phyloP scores from a whole-genome alignment of 345 rosid genomes.

The Eucalyptus grandis region DNA sequence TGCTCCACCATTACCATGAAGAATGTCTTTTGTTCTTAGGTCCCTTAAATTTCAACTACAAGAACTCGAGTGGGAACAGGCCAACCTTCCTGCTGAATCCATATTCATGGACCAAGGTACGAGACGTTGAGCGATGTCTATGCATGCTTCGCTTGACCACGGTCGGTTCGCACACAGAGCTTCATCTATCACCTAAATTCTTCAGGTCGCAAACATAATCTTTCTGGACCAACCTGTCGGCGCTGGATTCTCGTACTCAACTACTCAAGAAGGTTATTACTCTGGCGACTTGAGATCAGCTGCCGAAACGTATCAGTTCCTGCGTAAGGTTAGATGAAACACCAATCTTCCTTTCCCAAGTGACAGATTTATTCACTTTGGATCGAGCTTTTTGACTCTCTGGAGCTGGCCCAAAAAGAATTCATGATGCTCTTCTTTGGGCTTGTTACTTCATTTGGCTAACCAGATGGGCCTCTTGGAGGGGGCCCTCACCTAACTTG shows the following conservation, averaged over 20 bases:
- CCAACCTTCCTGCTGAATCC: constrained; percentile 6
- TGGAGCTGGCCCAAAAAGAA: background rate
- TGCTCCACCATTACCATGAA: background rate
- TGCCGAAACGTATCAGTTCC: background rate
- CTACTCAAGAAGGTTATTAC: background rate
- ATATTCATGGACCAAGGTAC: constrained; percentile 24
- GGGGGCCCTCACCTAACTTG: background rate
- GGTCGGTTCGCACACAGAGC: background rate
- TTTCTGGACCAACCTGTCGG: constrained; percentile 30
- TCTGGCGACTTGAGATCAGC: background rate
- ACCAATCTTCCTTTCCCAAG: background rate
- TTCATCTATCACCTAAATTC: background rate
- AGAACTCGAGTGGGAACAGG: background rate
- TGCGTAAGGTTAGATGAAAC: constrained; percentile 10
- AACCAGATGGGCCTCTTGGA: background rate
- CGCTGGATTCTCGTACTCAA: constrained; percentile 27
- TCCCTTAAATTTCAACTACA: constrained; percentile 9
- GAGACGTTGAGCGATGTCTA: background rate
- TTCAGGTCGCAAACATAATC: constrained; percentile 15
- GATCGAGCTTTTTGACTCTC: background rate
- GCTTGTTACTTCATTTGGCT: background rate
- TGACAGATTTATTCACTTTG: background rate
- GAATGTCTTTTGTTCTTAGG: background rate
- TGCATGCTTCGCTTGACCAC: background rate
- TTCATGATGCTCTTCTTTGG: background rate